Evolutionary conservation across 106 monocot genomes (phyloP).

Genomic region (Agapanthus africanus): DNA sequence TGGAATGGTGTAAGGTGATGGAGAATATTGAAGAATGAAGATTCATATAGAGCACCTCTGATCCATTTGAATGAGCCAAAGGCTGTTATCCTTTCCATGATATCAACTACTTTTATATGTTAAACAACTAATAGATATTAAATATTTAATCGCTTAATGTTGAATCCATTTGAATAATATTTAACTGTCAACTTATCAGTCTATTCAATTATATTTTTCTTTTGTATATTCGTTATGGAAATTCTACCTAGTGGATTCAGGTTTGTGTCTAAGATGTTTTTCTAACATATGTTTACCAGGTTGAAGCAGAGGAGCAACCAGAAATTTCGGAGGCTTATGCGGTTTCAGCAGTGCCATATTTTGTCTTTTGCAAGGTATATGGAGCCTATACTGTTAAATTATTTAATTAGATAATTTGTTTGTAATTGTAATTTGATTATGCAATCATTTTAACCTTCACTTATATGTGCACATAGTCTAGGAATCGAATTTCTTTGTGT

Average conservation of each 20-base stretch:
- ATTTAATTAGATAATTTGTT: background rate
- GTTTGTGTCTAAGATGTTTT: background rate
- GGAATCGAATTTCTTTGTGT: no score
- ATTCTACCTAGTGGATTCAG: background rate
- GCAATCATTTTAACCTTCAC: no score
- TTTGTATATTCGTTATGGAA: background rate
- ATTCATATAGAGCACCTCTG: no score
- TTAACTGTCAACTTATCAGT: background rate
- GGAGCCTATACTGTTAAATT: background rate
- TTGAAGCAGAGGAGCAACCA: slow-evolving; percentile 94
- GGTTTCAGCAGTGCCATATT: slow-evolving; percentile 87
- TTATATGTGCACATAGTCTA: no score
- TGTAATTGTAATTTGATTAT: background rate
- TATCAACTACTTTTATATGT: no score
- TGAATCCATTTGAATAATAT: background rate
- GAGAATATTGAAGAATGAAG: no score
- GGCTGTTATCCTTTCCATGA: no score
- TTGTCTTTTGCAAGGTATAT: slow-evolving; percentile 84
- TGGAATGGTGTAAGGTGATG: no score
- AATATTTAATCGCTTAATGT: no score
- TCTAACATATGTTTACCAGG: slow-evolving; percentile 29
- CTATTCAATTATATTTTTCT: background rate
- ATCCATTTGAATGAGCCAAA: no score
- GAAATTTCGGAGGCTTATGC: slow-evolving; percentile 87
- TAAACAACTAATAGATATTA: no score